Evolutionary conservation across 192 early-diverging fungal species (phyloP), one percentile per base, ranked within the genome.

Genomic region (Coemansia sp.): DNA sequence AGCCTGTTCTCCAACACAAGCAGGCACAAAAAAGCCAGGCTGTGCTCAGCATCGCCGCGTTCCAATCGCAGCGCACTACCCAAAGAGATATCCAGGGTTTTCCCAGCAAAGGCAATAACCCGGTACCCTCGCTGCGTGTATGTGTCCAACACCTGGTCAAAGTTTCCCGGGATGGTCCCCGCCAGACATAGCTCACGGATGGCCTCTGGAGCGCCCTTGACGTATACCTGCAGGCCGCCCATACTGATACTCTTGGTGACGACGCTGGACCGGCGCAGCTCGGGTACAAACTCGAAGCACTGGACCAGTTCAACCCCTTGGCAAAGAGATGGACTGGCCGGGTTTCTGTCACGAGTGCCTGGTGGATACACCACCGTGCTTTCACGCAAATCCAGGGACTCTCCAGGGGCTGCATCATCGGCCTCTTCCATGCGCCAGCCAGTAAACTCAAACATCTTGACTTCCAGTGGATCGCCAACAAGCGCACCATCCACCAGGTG

Each of bases 1-100:
- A 98, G 58, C 65, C 90, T 88, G 80, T 99, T 99, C 56, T 98
- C 97, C 79, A 99, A 99, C 16, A 99, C 80, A 18, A 99, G 81
- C 50, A 99, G 91, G 0, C 92, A 94, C 41, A 99, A 66, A 65
- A 98, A 99, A 4, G 73, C 61, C 20, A 99, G 52, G 18, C 82
- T 76, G 4, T 60, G 60, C 60, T 99, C 97, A 7, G 90, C 78
- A 3, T 82, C 78, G 2, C 80, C 76, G n/a, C 96, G 84, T 33
- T 60, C 48, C 25, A 69, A 59, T 33, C 78, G 64, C 19, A 79
- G 77, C 2, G 86, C 65, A n/a, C 80, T 80, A 26, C 76, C 55
- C 28, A 76, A 46, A 55, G 78, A 79, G 26, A 21, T 2, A 7
- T 32, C 30, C 7, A 98, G 58, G 9, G 67, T 41, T 46, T 85